Evolutionary conservation across 73 alveolate species (phyloP).

Genomic region (Breviolum minutum): DNA sequence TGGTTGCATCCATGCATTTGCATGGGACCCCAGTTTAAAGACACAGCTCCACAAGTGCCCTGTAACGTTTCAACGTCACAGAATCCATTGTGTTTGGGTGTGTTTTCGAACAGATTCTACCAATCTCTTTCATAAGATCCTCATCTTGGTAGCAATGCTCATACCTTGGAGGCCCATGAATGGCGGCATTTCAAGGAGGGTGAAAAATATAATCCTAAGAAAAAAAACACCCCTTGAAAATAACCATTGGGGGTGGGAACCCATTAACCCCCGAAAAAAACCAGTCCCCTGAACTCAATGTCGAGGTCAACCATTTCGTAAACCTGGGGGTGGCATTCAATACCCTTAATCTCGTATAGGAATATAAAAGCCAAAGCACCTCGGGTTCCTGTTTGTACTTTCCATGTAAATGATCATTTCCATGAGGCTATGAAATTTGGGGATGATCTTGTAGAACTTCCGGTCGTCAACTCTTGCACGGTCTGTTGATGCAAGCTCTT

Average conservation of each 20-base stretch:
- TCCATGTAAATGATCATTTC: not conserved
- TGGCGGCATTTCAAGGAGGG: no score
- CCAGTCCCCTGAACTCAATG: no score
- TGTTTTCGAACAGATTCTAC: not conserved
- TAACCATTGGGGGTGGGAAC: not conserved
- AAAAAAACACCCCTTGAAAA: not conserved
- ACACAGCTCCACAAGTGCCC: not conserved
- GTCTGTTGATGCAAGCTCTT: not conserved
- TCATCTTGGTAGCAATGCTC: no score
- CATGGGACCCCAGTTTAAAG: no score
- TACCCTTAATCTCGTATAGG: no score
- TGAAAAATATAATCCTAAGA: no score
- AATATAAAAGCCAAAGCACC: not conserved
- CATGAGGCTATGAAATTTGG: conserved; percentile 1
- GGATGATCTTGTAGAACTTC: not conserved
- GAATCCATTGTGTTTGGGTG: conserved; percentile 4
- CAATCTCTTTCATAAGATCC: not conserved
- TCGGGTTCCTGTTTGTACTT: not conserved
- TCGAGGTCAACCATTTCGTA: not conserved
- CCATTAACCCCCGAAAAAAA: not conserved
- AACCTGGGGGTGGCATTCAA: not conserved
- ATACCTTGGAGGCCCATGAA: no score
- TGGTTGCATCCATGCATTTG: not conserved
- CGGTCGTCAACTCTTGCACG: not conserved
- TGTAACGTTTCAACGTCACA: not conserved